These are phyloP conservation scores for Lachnellula subtilissima DNA, from an alignment of 2,329 filamentous ascomycete species.

Conservation along the genomic window DNA sequence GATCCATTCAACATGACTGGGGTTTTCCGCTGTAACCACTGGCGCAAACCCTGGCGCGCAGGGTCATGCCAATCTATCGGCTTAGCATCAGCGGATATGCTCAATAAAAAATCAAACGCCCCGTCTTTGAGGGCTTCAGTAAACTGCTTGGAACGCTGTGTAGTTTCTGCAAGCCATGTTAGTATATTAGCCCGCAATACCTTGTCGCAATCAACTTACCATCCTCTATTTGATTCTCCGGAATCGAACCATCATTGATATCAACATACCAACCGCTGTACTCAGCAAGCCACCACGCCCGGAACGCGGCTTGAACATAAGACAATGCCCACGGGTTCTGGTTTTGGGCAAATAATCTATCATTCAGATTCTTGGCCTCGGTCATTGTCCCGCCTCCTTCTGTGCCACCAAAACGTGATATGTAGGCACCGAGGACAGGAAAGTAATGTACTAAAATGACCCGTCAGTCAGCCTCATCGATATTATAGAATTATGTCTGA, in stretches of 20 bases:
- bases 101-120: constrained; percentile 86
- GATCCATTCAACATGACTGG: constrained; percentile 63
- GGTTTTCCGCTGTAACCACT: constrained; percentile 78
- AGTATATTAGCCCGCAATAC: neutral
- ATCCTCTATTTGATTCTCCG: constrained; percentile 59
- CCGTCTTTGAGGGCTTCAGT: constrained; percentile 77
- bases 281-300: constrained; percentile 85
- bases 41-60: constrained; percentile 74
- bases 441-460: constrained; percentile 66
- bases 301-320: constrained; percentile 72
- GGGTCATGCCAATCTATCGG: constrained; percentile 83
- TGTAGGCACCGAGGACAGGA: constrained; percentile 71
- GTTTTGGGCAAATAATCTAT: constrained; percentile 60
- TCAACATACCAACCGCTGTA: constrained; percentile 89
- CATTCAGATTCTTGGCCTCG: constrained; percentile 67
- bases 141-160: constrained; percentile 67
- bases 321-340: constrained; percentile 66
- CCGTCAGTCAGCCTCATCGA: constrained; percentile 15
- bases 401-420: constrained; percentile 72
- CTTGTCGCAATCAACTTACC: constrained; percentile 31
- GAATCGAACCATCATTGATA: constrained; percentile 53
- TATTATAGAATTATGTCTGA: neutral
- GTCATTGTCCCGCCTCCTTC: constrained; percentile 64
- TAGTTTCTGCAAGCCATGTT: constrained; percentile 49
- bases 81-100: constrained; percentile 75